Evolutionary conservation across 805 yeast genomes (phyloP), one percentile per base, ranked within the genome.

Genomic region (Cyberlindnera meyerae): DNA sequence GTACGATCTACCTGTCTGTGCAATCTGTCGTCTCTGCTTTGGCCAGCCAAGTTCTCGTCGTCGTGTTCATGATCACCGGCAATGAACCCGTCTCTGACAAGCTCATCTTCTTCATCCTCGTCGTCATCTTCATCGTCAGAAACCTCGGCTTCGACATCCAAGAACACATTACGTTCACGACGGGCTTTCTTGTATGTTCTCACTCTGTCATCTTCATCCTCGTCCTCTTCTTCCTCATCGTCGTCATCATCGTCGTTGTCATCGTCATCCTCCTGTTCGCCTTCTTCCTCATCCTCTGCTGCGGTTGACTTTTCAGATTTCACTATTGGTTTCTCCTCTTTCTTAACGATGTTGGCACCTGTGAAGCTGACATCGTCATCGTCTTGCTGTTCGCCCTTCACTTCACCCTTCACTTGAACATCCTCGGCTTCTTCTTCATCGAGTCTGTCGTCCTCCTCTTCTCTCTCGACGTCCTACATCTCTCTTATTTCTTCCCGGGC

Each of bases 71-170:
- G 42, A 46, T 85, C 95, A 45, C 77, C 84, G 2, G 85, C 77
- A 47, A 84, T 77, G 56, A 84, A 84, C 54, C 87, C 90, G 57
- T 82, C 94, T 52, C 87, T 77, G 30, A 82, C 76, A 21, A 85
- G 65, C 45, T 84, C 97, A n/a, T 94, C 89, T 49, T 79, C 85
- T 49, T 82, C 97, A 45, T 90, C 97, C 32, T 88, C 97, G 43
- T 89, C 97, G 44, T 87, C 90, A 48, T 90, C 97, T 37, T 93
- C 97, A 48, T 93, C 97, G 43, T 90, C 97, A 60, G 90, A 95
- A 40, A 93, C 98, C 61, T 90, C 97, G 42, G 97, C 98, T 69
- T 93, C 97, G 37, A 93, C 95, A 84, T 93, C 98, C 63, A 93
- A 42, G 44, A 52, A 93, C 69, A 83, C 89, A 61, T 90, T 90